These are phyloP conservation scores for Fusarium sororula DNA, from an alignment of 2,329 filamentous ascomycete genomes.

Conservation along the genomic window DNA sequence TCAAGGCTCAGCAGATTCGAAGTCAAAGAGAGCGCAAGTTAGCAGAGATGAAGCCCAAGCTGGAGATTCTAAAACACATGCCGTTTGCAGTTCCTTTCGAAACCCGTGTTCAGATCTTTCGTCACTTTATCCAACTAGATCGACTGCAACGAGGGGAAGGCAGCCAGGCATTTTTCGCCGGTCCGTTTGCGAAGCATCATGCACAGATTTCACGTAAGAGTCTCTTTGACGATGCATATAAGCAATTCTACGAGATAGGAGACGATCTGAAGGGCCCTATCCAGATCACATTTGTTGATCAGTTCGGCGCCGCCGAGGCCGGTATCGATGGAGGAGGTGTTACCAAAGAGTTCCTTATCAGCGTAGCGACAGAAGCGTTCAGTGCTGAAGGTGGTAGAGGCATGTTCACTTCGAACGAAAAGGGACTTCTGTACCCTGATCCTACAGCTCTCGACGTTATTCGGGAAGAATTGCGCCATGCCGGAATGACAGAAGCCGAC, in stretches of 20 bases:
- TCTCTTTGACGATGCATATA: slow-evolving; percentile 86
- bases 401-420: slow-evolving; percentile 85
- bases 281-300: slow-evolving; percentile 94
- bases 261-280: slow-evolving; percentile 93
- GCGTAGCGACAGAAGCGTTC: slow-evolving; percentile 87
- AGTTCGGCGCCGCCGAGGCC: slow-evolving; percentile 86
- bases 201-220: slow-evolving; percentile 81
- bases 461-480: slow-evolving; percentile 64
- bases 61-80: slow-evolving; percentile 94
- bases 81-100: slow-evolving; percentile 96
- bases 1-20: slow-evolving; percentile 72
- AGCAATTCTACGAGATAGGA: slow-evolving; percentile 82
- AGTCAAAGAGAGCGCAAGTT: slow-evolving; percentile 75
- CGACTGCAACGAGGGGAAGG: slow-evolving; percentile 38
- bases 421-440: slow-evolving; percentile 89
- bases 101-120: slow-evolving; percentile 90
- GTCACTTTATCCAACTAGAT: slow-evolving; percentile 89
- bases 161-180: slow-evolving; percentile 5
- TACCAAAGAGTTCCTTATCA: slow-evolving; percentile 95
- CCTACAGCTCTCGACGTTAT: slow-evolving; percentile 78
- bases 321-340: slow-evolving; percentile 97
- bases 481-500: slow-evolving; percentile 62
- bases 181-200: slow-evolving; percentile 68
- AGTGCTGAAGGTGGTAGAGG: slow-evolving; percentile 56
- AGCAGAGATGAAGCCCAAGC: slow-evolving; percentile 81